Evolutionary conservation across 257 asterid species (phyloP).

Genomic region (Solanum sejunctum): DNA sequence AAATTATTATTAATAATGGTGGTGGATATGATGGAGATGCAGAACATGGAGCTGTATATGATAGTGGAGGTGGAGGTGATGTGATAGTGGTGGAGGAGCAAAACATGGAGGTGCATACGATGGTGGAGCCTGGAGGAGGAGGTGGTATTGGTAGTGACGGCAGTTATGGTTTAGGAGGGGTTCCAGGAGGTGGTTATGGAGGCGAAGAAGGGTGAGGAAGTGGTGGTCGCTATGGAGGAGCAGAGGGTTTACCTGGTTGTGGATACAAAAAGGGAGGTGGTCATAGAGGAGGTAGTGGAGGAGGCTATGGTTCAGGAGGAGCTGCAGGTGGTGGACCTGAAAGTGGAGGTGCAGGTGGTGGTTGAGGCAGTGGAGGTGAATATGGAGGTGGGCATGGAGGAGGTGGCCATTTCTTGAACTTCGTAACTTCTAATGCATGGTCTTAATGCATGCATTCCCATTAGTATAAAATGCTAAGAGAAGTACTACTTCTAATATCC

Average conservation of each 20-base stretch:
- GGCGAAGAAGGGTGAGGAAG: slow-evolving; percentile 12
- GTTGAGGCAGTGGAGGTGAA: slow-evolving; percentile 10
- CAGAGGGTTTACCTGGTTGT: background rate
- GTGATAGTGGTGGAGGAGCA: background rate
- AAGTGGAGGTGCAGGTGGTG: slow-evolving; percentile 12
- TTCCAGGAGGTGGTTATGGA: slow-evolving; percentile 12
- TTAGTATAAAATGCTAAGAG: background rate
- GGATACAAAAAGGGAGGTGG: background rate
- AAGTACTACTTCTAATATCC: background rate
- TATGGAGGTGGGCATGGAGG: background rate
- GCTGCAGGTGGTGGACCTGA: background rate
- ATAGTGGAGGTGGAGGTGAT: background rate
- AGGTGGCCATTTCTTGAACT: slow-evolving; percentile 12
- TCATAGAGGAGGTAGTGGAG: background rate
- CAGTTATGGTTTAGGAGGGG: slow-evolving; percentile 20
- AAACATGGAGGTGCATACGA: background rate
- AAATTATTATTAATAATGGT: background rate
- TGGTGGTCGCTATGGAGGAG: slow-evolving; percentile 7
- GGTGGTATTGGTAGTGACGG: background rate
- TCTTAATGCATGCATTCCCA: background rate
- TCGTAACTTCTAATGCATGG: background rate
- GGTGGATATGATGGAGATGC: slow-evolving; percentile 6
- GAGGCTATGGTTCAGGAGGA: background rate
- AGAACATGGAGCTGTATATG: background rate
- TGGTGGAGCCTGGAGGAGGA: background rate